Conservation (phyloP, 495 filamentous ascomycete genomes). For the Articulospora tetracladia region DNA sequence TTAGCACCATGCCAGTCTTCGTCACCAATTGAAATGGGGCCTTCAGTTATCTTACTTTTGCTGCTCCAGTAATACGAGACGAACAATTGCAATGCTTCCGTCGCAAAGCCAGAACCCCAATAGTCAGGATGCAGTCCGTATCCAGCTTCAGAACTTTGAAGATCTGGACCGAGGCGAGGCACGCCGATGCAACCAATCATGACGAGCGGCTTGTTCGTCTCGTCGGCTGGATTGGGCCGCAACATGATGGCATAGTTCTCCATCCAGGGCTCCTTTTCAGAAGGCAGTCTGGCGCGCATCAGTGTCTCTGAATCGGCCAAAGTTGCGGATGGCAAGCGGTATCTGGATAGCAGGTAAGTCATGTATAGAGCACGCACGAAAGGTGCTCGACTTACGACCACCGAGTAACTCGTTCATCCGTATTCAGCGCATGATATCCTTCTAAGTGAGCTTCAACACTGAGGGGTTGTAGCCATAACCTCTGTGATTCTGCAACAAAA, state of each 20-base stretch:
- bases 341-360: not conserved
- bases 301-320: not conserved
- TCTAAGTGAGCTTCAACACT: constrained; percentile 14
- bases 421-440: constrained; percentile 2
- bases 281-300: not conserved
- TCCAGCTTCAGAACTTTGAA: not conserved
- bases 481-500: constrained; percentile 11
- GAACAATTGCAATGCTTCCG: constrained; percentile 10
- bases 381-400: not conserved
- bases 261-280: not conserved
- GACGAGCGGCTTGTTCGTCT: not conserved
- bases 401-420: not conserved
- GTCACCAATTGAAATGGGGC: too few species aligned
- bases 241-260: constrained; percentile 9
- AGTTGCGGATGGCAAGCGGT: not conserved
- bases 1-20: not conserved
- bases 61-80: constrained; percentile 1
- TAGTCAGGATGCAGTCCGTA: constrained; percentile 3
- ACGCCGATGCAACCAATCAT: constrained; percentile 6
- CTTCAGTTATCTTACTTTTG: not conserved
- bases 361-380: not conserved
- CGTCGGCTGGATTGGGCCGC: not conserved
- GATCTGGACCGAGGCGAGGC: not conserved
- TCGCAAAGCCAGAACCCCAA: constrained; percentile 12
- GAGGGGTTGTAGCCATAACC: constrained; percentile 11